Evolutionary conservation across 495 filamentous ascomycete genomes (phyloP).

Genomic region (Aspergillus homomorphus): DNA sequence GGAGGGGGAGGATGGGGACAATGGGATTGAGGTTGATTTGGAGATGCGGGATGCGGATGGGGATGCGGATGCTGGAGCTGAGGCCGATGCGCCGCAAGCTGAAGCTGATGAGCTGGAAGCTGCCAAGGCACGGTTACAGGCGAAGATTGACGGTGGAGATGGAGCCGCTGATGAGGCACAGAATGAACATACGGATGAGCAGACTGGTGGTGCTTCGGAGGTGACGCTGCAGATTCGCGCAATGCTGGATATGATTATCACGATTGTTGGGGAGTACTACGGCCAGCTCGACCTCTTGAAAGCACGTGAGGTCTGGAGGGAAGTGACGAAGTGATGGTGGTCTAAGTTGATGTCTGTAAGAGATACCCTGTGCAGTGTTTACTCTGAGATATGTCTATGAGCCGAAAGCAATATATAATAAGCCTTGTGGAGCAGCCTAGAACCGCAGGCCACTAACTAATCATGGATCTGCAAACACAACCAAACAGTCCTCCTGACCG

Average conservation of each 20-base stretch:
- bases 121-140: slow-evolving; percentile 58
- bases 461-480: not conserved
- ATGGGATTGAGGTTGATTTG: not conserved
- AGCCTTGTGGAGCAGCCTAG: no score
- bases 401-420: no score
- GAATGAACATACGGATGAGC: not conserved
- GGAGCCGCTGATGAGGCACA: slow-evolving; percentile 7
- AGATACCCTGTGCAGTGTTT: slow-evolving; percentile 9
- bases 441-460: not conserved
- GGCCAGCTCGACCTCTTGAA: slow-evolving; percentile 85
- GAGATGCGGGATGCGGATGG: slow-evolving; percentile 10
- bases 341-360: not conserved
- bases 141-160: slow-evolving; percentile 34
- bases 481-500: not conserved
- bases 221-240: slow-evolving; percentile 33
- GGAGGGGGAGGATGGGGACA: not conserved
- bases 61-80: slow-evolving; percentile 13
- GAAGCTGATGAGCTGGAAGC: slow-evolving; percentile 44
- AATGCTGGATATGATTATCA: slow-evolving; percentile 88
- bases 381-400: no score
- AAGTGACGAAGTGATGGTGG: not conserved
- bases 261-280: slow-evolving; percentile 83
- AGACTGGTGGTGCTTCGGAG: slow-evolving; percentile 16
- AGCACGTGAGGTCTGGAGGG: slow-evolving; percentile 55
- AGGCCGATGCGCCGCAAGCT: slow-evolving; percentile 25